A percentile compares a stretch with the other conserved stretches of the same genome.
phyloP scores from a whole-genome alignment of 148 eudicot genomes.

The Persicaria maculosa region DNA sequence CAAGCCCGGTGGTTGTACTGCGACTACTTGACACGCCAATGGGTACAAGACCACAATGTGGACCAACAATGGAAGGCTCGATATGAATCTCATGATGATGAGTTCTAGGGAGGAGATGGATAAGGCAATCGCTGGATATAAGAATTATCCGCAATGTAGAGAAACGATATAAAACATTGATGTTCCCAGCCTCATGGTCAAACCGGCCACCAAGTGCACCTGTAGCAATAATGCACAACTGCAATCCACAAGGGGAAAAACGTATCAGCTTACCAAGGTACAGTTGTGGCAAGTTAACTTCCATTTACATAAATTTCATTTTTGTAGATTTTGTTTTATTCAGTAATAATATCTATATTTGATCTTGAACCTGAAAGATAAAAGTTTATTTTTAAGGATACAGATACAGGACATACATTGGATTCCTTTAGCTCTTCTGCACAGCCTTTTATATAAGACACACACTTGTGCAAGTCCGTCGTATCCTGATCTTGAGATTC shows the following conservation, averaged over 20 bases:
- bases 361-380: background rate
- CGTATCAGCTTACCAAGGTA: background rate
- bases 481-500: constrained; percentile 89
- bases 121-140: constrained; percentile 76
- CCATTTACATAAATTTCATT: background rate
- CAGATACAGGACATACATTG: constrained; percentile 40
- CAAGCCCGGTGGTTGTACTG: constrained; percentile 74
- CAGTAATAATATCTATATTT: background rate
- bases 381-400: background rate
- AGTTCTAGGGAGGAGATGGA: constrained; percentile 72
- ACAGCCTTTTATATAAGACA: constrained; percentile 42
- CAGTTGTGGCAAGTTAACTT: background rate
- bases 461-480: constrained; percentile 85
- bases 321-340: background rate
- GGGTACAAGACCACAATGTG: constrained; percentile 92
- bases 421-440: constrained; percentile 41
- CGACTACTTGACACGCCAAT: constrained; percentile 50
- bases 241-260: constrained; percentile 11
- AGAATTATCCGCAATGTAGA: constrained; percentile 55
- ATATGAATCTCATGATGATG: constrained; percentile 70
- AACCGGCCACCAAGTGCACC: constrained; percentile 97
- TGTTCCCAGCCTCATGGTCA: constrained; percentile 91
- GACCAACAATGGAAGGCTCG: constrained; percentile 64
- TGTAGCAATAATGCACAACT: constrained; percentile 76
- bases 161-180: constrained; percentile 71